phyloP scores from a whole-genome alignment of 306 rosid genomes.

The Gastrolobium villosum region DNA sequence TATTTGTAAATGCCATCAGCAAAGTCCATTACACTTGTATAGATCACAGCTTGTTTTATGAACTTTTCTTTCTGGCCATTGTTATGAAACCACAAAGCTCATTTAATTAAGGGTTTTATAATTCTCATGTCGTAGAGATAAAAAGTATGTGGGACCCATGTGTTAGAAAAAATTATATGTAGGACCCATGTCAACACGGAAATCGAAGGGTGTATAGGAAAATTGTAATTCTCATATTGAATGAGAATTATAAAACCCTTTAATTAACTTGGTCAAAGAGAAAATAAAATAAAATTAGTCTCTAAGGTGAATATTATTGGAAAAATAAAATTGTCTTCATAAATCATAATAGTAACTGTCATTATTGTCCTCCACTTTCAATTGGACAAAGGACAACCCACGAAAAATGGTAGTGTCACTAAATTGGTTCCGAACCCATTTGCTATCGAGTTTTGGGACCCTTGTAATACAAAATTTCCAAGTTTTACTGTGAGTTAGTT shows the following conservation, averaged over 20 bases:
- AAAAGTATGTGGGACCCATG: too few relatives aligned
- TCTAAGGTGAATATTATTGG: slow-evolving; percentile 13
- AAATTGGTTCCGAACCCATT: slow-evolving; percentile 35
- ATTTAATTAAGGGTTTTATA: slow-evolving; percentile 7
- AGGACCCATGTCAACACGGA: too few relatives aligned
- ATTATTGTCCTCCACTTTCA: slow-evolving; percentile 48
- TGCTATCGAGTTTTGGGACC: slow-evolving; percentile 48
- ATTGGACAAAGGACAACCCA: slow-evolving; percentile 38
- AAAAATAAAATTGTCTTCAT: slow-evolving; percentile 6
- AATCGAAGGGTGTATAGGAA: too few relatives aligned
- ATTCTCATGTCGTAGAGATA: too few relatives aligned
- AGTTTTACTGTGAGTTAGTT: slow-evolving; percentile 42
- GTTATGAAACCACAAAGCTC: slow-evolving; percentile 37
- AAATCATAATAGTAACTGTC: slow-evolving; percentile 26
- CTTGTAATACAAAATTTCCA: slow-evolving; percentile 39
- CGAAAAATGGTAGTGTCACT: slow-evolving; percentile 38
- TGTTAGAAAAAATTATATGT: too few relatives aligned
- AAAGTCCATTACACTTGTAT: neutral
- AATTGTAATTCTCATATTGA: too few relatives aligned
- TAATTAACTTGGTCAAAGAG: neutral
- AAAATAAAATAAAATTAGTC: neutral
- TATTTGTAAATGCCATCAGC: neutral
- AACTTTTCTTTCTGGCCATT: slow-evolving; percentile 48
- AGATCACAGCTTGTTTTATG: slow-evolving; percentile 18
- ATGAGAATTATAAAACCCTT: too few relatives aligned